These are phyloP conservation scores for Salmacisia buchloeana DNA, from an alignment of 1,284 basidiomycete species.

Conservation along the genomic window DNA sequence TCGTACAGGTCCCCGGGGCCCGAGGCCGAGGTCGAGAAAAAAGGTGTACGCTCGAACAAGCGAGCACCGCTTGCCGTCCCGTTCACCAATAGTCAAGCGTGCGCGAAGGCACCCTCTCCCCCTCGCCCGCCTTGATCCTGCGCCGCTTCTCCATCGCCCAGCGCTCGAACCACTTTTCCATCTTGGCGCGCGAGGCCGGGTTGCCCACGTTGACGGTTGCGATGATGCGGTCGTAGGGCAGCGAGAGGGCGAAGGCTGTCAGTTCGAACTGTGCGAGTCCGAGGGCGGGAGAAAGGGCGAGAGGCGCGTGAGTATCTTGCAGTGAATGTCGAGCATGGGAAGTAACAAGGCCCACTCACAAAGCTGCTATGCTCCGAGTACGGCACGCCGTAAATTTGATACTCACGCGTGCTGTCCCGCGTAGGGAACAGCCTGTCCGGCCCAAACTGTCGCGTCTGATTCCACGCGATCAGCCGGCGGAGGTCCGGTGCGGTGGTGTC, in stretches of 20 bases:
- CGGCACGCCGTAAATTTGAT: conserved; percentile 75
- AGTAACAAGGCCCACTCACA: conserved; percentile 7
- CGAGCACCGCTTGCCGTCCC: no score
- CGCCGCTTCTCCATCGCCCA: conserved; percentile 36
- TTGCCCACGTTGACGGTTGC: conserved; percentile 91
- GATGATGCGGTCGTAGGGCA: conserved; percentile 77
- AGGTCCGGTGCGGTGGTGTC: conserved; percentile 49
- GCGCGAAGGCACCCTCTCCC: conserved; percentile 4
- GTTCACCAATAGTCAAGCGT: conserved; percentile 3
- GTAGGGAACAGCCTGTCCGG: conserved; percentile 65
- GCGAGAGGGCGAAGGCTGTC: conserved; percentile 71
- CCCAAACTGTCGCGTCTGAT: conserved; percentile 65
- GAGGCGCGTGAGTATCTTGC: conserved; percentile 10
- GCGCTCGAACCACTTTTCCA: conserved; percentile 43
- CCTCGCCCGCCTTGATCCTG: conserved; percentile 20
- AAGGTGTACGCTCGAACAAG: no score
- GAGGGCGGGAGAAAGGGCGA: conserved; percentile 9
- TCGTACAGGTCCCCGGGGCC: no score
- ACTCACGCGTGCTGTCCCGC: conserved; percentile 64
- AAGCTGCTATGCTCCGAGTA: conserved; percentile 82
- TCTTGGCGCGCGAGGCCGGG: conserved; percentile 55
- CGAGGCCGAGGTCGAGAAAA: no score
- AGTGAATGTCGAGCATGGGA: neutral
- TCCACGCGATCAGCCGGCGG: conserved; percentile 56
- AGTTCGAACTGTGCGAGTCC: conserved; percentile 56